A percentile compares a stretch with the other conserved stretches of the same genome.
Conservation (phyloP, 768 basidiomycete genomes). For the Mycena floridula region DNA sequence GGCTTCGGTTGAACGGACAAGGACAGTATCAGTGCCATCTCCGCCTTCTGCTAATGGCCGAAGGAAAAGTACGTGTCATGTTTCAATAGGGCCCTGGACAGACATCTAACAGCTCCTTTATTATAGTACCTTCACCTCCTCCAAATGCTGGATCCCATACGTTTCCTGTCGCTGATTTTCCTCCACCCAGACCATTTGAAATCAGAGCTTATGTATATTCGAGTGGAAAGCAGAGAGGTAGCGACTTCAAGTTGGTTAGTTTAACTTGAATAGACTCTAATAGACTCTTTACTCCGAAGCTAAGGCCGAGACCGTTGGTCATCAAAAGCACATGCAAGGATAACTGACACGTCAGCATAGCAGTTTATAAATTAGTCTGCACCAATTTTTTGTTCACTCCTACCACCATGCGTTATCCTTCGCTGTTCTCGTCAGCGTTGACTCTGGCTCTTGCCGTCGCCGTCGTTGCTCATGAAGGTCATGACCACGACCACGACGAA, state of each 20-base stretch:
- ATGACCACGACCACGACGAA: no score
- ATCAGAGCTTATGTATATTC: constrained; percentile 46
- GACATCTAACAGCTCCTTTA: constrained; percentile 30
- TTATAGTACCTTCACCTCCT: constrained; percentile 52
- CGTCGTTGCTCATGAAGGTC: constrained; percentile 35
- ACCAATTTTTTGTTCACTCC: constrained; percentile 16
- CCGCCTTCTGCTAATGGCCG: constrained; percentile 22
- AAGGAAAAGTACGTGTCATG: neutral
- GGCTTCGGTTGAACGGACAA: constrained; percentile 11
- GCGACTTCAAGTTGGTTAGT: constrained; percentile 68
- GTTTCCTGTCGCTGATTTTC: constrained; percentile 76
- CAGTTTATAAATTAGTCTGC: constrained; percentile 8
- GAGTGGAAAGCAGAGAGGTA: constrained; percentile 64
- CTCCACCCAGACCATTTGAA: constrained; percentile 64
- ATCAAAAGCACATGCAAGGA: no score
- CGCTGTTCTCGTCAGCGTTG: constrained; percentile 46
- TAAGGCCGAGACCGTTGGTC: no score
- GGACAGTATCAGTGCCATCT: constrained; percentile 34
- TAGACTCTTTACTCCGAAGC: no score
- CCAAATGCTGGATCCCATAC: constrained; percentile 62
- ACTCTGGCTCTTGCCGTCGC: constrained; percentile 45
- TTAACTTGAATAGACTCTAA: no score
- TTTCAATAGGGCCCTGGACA: neutral
- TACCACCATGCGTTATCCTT: constrained; percentile 59
- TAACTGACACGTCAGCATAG: constrained; percentile 41